Evolutionary conservation across 1,284 basidiomycete species (phyloP).

Genomic region (Exobasidium cylindrosporum): DNA sequence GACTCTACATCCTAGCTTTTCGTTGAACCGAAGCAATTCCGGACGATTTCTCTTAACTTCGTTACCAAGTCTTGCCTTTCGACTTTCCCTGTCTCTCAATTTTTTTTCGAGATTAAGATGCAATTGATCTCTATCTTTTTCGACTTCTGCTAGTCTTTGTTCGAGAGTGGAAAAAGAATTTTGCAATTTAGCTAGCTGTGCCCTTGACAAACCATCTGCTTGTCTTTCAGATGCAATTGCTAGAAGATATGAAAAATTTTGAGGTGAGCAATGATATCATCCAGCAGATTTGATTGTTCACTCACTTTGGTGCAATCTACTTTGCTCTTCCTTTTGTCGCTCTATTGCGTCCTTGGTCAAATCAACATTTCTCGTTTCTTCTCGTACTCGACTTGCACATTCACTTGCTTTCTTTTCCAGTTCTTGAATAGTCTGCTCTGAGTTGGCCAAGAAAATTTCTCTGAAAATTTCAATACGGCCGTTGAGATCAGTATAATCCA

Average conservation of each 20-base stretch:
- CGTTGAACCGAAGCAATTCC: slow-evolving; percentile 41
- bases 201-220: slow-evolving; percentile 10
- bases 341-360: not conserved
- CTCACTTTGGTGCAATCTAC: not conserved
- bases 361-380: not conserved
- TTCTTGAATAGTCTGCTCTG: not conserved
- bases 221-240: slow-evolving; percentile 14
- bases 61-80: slow-evolving; percentile 8
- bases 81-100: slow-evolving; percentile 1
- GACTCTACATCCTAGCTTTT: slow-evolving; percentile 25
- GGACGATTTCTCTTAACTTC: slow-evolving; percentile 37
- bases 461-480: not conserved
- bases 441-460: not conserved
- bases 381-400: not conserved
- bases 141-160: slow-evolving; percentile 11
- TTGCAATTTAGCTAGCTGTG: slow-evolving; percentile 10
- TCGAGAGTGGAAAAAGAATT: not conserved
- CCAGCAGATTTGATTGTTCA: not conserved
- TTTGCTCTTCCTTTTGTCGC: not conserved
- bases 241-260: not conserved
- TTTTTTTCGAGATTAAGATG: not conserved
- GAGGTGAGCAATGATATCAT: too few relatives aligned
- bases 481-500: slow-evolving; percentile 6
- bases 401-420: not conserved
- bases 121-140: slow-evolving; percentile 11